These are phyloP conservation scores for Lachnellula suecica DNA, from an alignment of 2,329 filamentous ascomycete genomes.

Conservation along the genomic window DNA sequence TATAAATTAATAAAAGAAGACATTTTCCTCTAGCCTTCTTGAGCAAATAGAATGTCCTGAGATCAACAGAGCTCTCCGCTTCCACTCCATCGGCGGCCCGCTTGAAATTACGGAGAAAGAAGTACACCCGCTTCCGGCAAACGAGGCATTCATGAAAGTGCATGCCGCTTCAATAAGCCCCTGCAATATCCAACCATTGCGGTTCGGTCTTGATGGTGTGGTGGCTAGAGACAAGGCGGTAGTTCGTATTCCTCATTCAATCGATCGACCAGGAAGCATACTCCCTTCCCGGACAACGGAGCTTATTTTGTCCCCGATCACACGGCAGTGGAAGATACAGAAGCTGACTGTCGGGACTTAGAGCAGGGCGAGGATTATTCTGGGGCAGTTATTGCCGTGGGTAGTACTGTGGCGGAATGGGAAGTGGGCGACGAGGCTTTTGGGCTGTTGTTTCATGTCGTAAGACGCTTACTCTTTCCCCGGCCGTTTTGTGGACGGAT, in stretches of 20 bases:
- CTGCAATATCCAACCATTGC: conserved; percentile 30
- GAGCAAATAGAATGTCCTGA: conserved; percentile 16
- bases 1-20: too few relatives aligned
- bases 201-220: conserved; percentile 22
- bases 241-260: not conserved
- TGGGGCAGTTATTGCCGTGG: conserved; percentile 35
- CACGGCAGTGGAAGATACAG: not conserved
- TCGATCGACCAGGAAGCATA: not conserved
- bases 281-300: not conserved
- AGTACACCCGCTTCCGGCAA: conserved; percentile 20
- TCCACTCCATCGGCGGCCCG: conserved; percentile 16
- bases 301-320: not conserved
- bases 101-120: conserved; percentile 23
- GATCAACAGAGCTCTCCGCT: conserved; percentile 21
- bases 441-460: conserved; percentile 29
- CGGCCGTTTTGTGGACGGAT: not conserved
- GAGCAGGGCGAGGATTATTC: conserved; percentile 29
- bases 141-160: conserved; percentile 29
- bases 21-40: too few relatives aligned
- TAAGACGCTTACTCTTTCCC: conserved; percentile 11
- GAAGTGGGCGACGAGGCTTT: conserved; percentile 38
- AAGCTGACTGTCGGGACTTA: not conserved
- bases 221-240: conserved; percentile 31
- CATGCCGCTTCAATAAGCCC: conserved; percentile 32
- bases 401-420: conserved; percentile 31